phyloP scores from a whole-genome alignment of 2,329 filamentous ascomycete species.

The Blastomyces gilchristii region DNA sequence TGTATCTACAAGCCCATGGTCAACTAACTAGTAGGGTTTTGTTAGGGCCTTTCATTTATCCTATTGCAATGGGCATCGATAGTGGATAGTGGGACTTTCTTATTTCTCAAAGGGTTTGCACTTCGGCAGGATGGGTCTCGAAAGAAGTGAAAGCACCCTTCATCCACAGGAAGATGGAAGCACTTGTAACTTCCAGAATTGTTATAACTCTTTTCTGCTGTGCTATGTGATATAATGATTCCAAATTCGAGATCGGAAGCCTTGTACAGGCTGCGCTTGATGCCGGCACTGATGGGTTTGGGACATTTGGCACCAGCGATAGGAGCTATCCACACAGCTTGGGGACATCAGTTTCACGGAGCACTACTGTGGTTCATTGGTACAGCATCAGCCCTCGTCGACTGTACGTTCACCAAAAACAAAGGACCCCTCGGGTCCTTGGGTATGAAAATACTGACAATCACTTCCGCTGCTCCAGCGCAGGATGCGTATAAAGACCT shows the following conservation, averaged over 20 bases:
- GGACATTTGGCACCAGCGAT: conserved; percentile 8
- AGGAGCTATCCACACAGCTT: conserved; percentile 3
- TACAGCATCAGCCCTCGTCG: neutral
- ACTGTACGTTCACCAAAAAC: neutral
- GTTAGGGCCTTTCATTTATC: neutral
- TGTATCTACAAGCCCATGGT: neutral
- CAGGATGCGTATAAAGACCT: neutral
- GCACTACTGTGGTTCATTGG: conserved; percentile 1
- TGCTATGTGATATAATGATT: neutral
- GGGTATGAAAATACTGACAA: neutral
- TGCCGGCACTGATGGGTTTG: conserved; percentile 4
- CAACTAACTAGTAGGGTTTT: neutral
- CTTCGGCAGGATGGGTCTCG: neutral
- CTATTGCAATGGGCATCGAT: neutral
- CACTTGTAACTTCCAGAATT: neutral
- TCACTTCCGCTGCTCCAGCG: neutral
- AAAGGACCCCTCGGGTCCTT: neutral
- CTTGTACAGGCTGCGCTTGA: conserved; percentile 3
- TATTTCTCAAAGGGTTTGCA: neutral
- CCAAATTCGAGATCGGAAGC: conserved; percentile 2
- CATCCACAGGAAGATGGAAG: neutral
- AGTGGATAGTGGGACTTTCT: neutral
- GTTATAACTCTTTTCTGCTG: neutral
- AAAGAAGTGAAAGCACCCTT: neutral
- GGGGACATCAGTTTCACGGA: neutral